These are phyloP conservation scores for Clonostachys rhizophaga DNA, from an alignment of 2,329 filamentous ascomycete genomes.

Conservation along the genomic window DNA sequence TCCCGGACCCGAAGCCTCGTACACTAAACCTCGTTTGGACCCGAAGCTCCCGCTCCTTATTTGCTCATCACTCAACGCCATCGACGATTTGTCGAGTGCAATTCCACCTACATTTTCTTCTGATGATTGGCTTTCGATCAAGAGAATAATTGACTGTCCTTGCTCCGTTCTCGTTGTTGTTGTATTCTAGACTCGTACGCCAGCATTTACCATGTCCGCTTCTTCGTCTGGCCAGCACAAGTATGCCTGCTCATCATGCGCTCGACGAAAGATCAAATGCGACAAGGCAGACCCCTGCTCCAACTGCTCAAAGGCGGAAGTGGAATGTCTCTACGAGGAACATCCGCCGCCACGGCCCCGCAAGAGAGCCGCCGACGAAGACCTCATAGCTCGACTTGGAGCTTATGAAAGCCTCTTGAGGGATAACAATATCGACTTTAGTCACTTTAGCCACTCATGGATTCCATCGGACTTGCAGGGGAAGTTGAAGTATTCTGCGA, in stretches of 20 bases:
- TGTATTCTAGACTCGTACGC: no score
- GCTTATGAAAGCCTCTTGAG: constrained; percentile 18
- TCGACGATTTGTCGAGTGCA: no score
- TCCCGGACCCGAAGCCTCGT: no score
- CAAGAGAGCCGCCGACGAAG: constrained; percentile 17
- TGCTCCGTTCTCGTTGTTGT: no score
- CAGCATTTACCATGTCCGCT: no score
- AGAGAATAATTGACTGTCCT: no score
- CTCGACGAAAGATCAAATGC: constrained; percentile 1
- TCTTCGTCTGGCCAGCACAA: no score
- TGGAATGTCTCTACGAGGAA: constrained; percentile 14
- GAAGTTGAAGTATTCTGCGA: constrained; percentile 1
- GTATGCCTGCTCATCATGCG: not conserved
- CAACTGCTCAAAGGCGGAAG: constrained; percentile 2
- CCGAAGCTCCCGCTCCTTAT: no score
- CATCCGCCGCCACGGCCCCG: constrained; percentile 11
- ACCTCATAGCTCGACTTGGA: constrained; percentile 12
- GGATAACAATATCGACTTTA: constrained; percentile 14
- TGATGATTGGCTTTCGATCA: no score
- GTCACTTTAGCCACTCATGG: constrained; percentile 13
- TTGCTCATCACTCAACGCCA: no score
- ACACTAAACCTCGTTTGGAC: no score
- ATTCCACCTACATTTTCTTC: no score
- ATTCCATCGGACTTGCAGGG: constrained; percentile 6
- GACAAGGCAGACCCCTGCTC: not conserved